A percentile compares a stretch with the other conserved stretches of the same genome.
Conservation (phyloP, 164 flowering plant species). For the Saururus chinensis region DNA sequence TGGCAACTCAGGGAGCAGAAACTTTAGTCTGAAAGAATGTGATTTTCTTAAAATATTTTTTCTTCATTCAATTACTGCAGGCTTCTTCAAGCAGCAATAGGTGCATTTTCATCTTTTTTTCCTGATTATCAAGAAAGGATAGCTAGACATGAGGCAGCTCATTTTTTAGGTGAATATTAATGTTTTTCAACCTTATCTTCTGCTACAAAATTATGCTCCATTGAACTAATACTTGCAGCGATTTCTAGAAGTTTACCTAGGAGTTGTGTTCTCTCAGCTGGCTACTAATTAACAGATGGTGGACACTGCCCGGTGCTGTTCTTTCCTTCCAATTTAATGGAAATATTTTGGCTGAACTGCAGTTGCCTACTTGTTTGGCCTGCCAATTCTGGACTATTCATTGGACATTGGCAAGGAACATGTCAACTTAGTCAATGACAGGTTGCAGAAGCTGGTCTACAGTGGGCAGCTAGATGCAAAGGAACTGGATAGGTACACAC, state of each 20-base stretch:
- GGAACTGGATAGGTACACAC: constrained; percentile 75
- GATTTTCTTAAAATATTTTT: too few species aligned
- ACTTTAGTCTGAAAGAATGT: too few species aligned
- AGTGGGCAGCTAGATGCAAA: constrained; percentile 90
- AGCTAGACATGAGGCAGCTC: constrained; percentile 94
- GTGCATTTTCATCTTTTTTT: constrained; percentile 71
- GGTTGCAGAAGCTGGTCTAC: constrained; percentile 73
- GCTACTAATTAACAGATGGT: too few species aligned
- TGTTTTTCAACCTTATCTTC: not conserved
- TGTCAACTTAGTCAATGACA: constrained; percentile 76
- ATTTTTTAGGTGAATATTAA: constrained; percentile 54
- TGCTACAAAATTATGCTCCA: too few species aligned
- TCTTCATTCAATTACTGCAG: constrained; percentile 23
- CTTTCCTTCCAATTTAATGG: too few species aligned
- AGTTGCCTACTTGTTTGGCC: constrained; percentile 87
- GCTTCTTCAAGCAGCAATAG: constrained; percentile 94
- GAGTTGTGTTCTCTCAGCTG: too few species aligned
- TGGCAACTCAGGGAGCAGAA: too few species aligned
- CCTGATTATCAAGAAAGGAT: constrained; percentile 92
- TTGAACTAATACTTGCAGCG: too few species aligned
- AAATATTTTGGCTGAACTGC: constrained; percentile 5
- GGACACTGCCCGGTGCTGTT: too few species aligned
- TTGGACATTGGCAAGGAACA: constrained; percentile 93
- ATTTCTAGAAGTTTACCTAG: too few species aligned
- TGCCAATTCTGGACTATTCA: constrained; percentile 87